These are phyloP conservation scores for Aspergillus hortae DNA, from an alignment of 2,329 filamentous ascomycete species.

Conservation along the genomic window DNA sequence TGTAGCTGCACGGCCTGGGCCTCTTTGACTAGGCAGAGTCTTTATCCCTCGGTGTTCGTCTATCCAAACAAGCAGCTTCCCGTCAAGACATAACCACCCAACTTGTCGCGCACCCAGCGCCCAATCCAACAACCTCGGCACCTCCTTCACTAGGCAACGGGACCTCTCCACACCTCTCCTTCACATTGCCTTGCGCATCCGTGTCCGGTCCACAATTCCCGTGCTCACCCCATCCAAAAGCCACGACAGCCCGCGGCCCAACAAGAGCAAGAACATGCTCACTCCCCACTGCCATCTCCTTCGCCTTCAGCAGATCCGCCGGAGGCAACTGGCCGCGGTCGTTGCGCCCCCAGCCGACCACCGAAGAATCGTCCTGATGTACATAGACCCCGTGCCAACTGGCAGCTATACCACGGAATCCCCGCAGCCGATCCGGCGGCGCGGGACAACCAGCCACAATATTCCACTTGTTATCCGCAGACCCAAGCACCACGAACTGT, in stretches of 20 bases:
- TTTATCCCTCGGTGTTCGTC: background rate
- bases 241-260: conserved; percentile 62
- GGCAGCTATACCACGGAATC: conserved; percentile 64
- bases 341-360: conserved; percentile 76
- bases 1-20: conserved; percentile 35
- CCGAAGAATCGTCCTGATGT: conserved; percentile 55
- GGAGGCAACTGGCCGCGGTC: conserved; percentile 81
- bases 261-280: conserved; percentile 81
- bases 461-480: conserved; percentile 62
- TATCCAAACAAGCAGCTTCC: background rate
- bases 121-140: conserved; percentile 58
- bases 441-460: conserved; percentile 57
- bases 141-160: conserved; percentile 53
- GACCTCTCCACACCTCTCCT: conserved; percentile 66
- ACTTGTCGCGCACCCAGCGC: conserved; percentile 87
- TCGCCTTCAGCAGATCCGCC: conserved; percentile 54
- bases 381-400: conserved; percentile 82
- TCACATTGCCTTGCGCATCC: conserved; percentile 63
- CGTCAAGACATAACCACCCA: conserved; percentile 54
- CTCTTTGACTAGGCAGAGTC: conserved; percentile 39
- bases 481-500: conserved; percentile 64
- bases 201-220: conserved; percentile 80
- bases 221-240: conserved; percentile 98
- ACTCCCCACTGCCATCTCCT: conserved; percentile 74
- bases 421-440: conserved; percentile 35